A percentile compares a stretch with the other conserved stretches of the same genome.
phyloP scores from a whole-genome alignment of 1,284 basidiomycete species.

The Afroboletus lepidellus region DNA sequence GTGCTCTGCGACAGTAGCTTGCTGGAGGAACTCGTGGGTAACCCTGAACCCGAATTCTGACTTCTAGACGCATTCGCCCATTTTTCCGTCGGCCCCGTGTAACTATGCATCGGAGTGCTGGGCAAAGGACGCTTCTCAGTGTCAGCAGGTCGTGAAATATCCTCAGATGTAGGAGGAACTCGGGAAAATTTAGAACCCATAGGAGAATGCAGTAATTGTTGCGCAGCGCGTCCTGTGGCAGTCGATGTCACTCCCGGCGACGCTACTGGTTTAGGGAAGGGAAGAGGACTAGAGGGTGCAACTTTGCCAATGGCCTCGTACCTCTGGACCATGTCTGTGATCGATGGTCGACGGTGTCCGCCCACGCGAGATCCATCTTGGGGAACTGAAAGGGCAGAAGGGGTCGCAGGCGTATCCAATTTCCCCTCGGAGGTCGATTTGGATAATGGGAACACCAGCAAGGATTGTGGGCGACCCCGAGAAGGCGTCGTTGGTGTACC shows the following conservation, averaged over 20 bases:
- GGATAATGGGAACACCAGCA: conserved; percentile 63
- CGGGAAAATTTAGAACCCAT: conserved; percentile 26
- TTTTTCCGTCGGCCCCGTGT: conserved; percentile 20
- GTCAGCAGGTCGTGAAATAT: conserved; percentile 14
- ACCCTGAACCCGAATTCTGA: conserved; percentile 21
- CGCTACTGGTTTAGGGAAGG: conserved; percentile 35
- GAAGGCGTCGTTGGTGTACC: conserved; percentile 25
- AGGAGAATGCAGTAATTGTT: conserved; percentile 28
- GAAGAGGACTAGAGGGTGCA: conserved; percentile 30
- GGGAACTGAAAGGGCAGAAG: conserved; percentile 44
- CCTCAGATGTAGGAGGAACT: conserved; percentile 10
- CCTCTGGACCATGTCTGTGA: conserved; percentile 77
- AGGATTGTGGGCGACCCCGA: conserved; percentile 67
- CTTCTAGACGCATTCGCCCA: conserved; percentile 10
- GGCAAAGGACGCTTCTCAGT: conserved; percentile 22
- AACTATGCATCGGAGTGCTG: conserved; percentile 9
- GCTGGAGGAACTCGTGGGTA: conserved; percentile 25
- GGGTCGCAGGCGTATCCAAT: conserved; percentile 32
- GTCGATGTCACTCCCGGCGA: conserved; percentile 15
- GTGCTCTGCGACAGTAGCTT: conserved; percentile 19
- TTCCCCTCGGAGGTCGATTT: conserved; percentile 40
- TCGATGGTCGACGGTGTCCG: conserved; percentile 61
- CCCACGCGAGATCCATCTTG: conserved; percentile 40
- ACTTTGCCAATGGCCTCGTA: conserved; percentile 62
- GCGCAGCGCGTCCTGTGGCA: conserved; percentile 21